Evolutionary conservation across 2,329 filamentous ascomycete genomes (phyloP), one percentile per base, ranked within the genome.

Genomic region (Diplodia seriata): DNA sequence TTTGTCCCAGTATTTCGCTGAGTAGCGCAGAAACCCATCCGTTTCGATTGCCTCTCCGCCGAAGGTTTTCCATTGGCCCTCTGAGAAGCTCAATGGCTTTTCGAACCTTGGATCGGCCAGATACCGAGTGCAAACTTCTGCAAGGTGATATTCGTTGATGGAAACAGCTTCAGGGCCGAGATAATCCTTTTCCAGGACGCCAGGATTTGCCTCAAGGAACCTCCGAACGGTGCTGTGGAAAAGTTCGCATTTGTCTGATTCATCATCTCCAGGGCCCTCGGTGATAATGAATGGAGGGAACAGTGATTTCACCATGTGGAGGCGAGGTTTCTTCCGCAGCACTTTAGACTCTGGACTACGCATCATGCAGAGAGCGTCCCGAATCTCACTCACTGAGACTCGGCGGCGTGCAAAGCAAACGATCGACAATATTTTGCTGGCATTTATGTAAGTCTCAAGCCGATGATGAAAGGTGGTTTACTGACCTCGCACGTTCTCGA

Each of bases 1-100:
- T 57, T 67, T 70, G 38, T 70, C 66, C 69, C 69, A 70, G 33
- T 70, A 70, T 51, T 70, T 70, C 40, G 69, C 68, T 7, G 68
- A 53, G 51, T 70, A 70, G 11, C 31, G 38, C 9, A 70, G 26
- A 14, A 70, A 53, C 33, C 67, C 59, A 11, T 70, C 66, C 9
- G n/a, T 7, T 14, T 56, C 43, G 20, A 68, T 65, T 4, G 38
- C n/a, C 56, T 57, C 20, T 9, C 67, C 65, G 2, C 18, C 4
- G 11, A 26, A 29, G 23, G 23, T 29, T 51, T 33, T 47, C 55
- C 64, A 50, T 31, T 49, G 29, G 20, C 55, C 50, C n/a, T 59
- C 38, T 7, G 18, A 9, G 1, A n/a, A n/a, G 12, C 3, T 36
- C 4, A 63, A 8, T 8, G 12, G 43, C 3, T 23, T 18, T 26